Evolutionary conservation across 495 filamentous ascomycete genomes (phyloP).

Genomic region (Aspergillus coremiiformis): DNA sequence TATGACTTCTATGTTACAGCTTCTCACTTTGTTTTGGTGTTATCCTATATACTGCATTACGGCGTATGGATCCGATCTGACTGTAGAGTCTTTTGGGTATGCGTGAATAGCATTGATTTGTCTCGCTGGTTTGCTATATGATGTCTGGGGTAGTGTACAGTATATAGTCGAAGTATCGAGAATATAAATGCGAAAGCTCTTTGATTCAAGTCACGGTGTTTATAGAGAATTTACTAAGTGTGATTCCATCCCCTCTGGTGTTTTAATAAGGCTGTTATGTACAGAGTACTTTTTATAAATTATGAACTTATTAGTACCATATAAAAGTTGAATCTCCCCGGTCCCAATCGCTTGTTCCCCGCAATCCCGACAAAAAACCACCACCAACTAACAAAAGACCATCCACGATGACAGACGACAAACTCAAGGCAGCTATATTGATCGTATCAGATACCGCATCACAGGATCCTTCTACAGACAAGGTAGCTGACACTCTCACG

Average conservation of each 20-base stretch:
- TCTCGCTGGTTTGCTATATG: slow-evolving; percentile 20
- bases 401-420: slow-evolving; percentile 16
- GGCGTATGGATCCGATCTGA: slow-evolving; percentile 36
- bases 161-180: slow-evolving; percentile 16
- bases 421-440: slow-evolving; percentile 57
- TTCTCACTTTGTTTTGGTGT: slow-evolving; percentile 8
- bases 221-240: no score
- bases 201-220: no score
- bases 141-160: slow-evolving; percentile 24
- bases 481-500: slow-evolving; percentile 53
- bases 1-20: slow-evolving; percentile 19
- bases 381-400: slow-evolving; percentile 7
- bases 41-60: slow-evolving; percentile 36
- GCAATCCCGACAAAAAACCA: not conserved
- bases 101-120: slow-evolving; percentile 24
- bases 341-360: not conserved
- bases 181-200: not conserved
- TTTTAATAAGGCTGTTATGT: no score
- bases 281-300: no score
- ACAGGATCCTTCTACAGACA: slow-evolving; percentile 72
- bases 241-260: no score
- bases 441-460: slow-evolving; percentile 92
- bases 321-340: not conserved
- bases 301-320: no score
- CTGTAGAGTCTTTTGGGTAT: slow-evolving; percentile 24